These are phyloP conservation scores for Sordariomycetes sp. DNA, from an alignment of 2,329 filamentous ascomycete genomes.

Conservation along the genomic window DNA sequence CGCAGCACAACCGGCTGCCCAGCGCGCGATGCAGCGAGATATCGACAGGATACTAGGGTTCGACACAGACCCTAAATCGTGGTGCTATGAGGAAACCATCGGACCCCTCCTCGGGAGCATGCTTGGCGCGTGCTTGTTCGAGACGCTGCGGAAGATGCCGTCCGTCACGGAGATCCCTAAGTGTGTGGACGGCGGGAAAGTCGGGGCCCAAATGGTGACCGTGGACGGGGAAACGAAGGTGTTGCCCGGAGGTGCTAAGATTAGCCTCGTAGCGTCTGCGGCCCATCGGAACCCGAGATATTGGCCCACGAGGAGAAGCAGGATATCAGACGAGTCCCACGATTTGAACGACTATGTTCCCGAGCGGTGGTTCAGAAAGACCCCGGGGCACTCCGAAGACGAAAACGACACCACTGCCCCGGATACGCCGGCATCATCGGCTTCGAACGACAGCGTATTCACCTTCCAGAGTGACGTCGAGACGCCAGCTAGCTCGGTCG, in stretches of 20 bases:
- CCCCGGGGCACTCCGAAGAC: constrained; percentile 6
- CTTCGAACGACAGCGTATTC: background rate
- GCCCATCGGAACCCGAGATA: constrained; percentile 60
- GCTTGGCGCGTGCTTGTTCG: constrained; percentile 66
- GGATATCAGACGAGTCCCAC: constrained; percentile 26
- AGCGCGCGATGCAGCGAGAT: constrained; percentile 57
- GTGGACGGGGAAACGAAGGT: constrained; percentile 46
- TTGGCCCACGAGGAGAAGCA: constrained; percentile 51
- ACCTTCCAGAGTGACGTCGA: background rate
- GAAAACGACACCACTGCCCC: constrained; percentile 5
- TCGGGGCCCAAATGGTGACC: constrained; percentile 43
- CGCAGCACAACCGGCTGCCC: constrained; percentile 52
- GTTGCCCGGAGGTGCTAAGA: constrained; percentile 43
- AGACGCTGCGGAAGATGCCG: constrained; percentile 63
- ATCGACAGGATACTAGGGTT: constrained; percentile 52
- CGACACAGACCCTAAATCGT: constrained; percentile 43
- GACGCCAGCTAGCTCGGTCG: constrained; percentile 11
- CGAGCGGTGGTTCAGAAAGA: constrained; percentile 55
- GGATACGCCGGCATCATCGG: background rate
- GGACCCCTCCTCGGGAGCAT: constrained; percentile 57
- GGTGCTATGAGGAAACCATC: constrained; percentile 62
- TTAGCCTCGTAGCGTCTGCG: constrained; percentile 45
- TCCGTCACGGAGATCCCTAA: constrained; percentile 67
- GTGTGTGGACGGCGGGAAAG: constrained; percentile 26
- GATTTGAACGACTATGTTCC: constrained; percentile 62